Evolutionary conservation across 2,329 filamentous ascomycete species (phyloP).

Genomic region (Colletotrichum kahawae): DNA sequence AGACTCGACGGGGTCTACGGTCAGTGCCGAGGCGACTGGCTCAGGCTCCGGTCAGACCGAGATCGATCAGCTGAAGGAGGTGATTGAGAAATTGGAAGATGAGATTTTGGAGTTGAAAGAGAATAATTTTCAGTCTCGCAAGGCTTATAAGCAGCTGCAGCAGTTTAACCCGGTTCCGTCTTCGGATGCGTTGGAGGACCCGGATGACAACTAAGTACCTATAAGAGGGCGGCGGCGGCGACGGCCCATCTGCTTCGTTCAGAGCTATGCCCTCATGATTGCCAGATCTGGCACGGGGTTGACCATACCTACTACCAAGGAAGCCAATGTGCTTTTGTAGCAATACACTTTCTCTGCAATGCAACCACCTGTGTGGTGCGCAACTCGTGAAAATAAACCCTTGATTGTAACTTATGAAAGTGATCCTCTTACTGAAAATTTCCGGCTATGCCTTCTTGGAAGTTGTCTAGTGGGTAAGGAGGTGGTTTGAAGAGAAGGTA

Average conservation of each 20-base stretch:
- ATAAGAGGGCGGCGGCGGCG: neutral
- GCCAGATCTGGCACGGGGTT: neutral
- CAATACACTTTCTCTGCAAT: neutral
- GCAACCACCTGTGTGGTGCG: neutral
- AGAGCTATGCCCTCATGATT: neutral
- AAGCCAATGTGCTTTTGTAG: neutral
- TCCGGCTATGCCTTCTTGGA: neutral
- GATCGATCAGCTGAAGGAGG: neutral
- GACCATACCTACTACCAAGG: neutral
- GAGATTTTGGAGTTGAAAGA: neutral
- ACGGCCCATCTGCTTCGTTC: neutral
- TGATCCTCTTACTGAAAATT: neutral
- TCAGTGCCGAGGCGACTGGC: neutral
- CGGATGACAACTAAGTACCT: neutral
- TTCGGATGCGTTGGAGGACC: neutral
- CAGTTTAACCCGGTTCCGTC: neutral
- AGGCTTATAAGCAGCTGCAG: neutral
- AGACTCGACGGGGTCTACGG: neutral
- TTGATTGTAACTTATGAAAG: neutral
- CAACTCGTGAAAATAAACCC: neutral
- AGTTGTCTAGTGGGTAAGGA: neutral
- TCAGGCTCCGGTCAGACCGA: neutral
- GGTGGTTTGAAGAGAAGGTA: neutral
- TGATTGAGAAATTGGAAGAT: too few relatives aligned
- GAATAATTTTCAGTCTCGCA: too few relatives aligned